phyloP scores from a whole-genome alignment of 352 stramenopile genomes.

The Globisporangium nodosum region DNA sequence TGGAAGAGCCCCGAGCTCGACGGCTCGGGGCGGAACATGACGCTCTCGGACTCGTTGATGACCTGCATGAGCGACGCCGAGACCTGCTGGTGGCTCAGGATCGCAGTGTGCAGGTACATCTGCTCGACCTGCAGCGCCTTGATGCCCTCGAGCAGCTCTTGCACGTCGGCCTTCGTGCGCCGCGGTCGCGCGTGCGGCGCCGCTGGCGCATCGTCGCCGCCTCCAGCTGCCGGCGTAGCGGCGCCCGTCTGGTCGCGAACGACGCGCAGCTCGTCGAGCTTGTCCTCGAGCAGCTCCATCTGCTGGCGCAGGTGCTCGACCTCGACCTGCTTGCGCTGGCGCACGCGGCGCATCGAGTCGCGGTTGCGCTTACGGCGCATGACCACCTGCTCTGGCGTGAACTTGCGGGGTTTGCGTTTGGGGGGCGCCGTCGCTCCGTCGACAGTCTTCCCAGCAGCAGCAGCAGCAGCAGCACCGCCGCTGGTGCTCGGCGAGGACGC shows the following conservation, averaged over 20 bases:
- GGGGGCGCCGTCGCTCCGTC: background rate
- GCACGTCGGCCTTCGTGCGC: constrained; percentile 7
- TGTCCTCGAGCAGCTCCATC: constrained; percentile 12
- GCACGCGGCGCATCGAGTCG: constrained; percentile 26
- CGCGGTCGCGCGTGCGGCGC: background rate
- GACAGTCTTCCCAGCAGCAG: background rate
- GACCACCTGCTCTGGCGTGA: constrained; percentile 7
- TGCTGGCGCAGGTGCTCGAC: constrained; percentile 10
- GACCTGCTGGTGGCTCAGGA: constrained; percentile 6
- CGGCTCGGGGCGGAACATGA: background rate
- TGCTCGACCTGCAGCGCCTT: constrained; percentile 12
- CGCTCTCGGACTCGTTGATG: constrained; percentile 5
- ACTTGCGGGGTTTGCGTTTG: constrained; percentile 7
- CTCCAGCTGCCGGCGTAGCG: background rate
- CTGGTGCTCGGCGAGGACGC: background rate
- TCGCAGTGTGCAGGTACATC: constrained; percentile 4
- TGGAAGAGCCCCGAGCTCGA: constrained; percentile 1
- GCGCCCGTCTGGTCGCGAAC: background rate
- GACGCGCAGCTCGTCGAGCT: constrained; percentile 1
- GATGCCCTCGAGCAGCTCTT: constrained; percentile 10
- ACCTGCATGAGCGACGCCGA: constrained; percentile 5
- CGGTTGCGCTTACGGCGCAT: constrained; percentile 22
- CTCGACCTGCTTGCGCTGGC: constrained; percentile 15
- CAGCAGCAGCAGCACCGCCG: background rate
- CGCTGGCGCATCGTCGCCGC: background rate